These are phyloP conservation scores for Alternaria infectoria DNA, from an alignment of 2,329 filamentous ascomycete species.

Conservation along the genomic window DNA sequence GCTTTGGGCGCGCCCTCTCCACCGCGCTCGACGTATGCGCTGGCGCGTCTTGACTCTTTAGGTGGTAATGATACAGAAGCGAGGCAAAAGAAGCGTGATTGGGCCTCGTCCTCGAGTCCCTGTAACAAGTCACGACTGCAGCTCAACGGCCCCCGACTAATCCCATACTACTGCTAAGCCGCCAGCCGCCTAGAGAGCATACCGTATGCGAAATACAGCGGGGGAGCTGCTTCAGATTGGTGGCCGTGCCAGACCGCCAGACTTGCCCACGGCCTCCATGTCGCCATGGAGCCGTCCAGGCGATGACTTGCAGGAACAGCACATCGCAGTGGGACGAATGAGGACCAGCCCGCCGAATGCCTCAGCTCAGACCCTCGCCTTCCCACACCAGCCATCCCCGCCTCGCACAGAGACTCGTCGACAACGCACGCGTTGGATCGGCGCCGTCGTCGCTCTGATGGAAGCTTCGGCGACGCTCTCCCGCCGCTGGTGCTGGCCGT, in stretches of 20 bases:
- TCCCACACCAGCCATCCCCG: constrained; percentile 22
- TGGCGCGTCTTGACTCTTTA: constrained; percentile 26
- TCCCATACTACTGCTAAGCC: neutral
- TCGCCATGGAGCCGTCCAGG: constrained; percentile 4
- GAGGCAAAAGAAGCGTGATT: constrained; percentile 18
- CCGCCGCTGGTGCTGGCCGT: neutral
- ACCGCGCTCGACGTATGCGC: constrained; percentile 26
- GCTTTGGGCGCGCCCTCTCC: constrained; percentile 24
- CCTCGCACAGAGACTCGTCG: constrained; percentile 19
- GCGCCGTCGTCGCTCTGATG: constrained; percentile 7
- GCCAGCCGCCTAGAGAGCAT: neutral
- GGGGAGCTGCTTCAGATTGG: constrained; percentile 9
- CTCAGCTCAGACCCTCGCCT: constrained; percentile 19
- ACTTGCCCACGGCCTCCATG: neutral
- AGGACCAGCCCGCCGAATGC: constrained; percentile 22
- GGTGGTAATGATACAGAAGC: constrained; percentile 15
- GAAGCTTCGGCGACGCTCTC: constrained; percentile 8
- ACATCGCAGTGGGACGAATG: constrained; percentile 23
- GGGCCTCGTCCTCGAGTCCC: constrained; percentile 16
- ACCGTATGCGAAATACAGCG: neutral
- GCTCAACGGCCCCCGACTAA: constrained; percentile 7
- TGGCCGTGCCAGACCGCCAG: constrained; percentile 22
- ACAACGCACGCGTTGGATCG: constrained; percentile 21
- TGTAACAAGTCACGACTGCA: constrained; percentile 13
- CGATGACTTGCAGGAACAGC: constrained; percentile 35